Evolutionary conservation across 371 early-diverging fungal genomes (phyloP).

Genomic region (Coemansia sp.): DNA sequence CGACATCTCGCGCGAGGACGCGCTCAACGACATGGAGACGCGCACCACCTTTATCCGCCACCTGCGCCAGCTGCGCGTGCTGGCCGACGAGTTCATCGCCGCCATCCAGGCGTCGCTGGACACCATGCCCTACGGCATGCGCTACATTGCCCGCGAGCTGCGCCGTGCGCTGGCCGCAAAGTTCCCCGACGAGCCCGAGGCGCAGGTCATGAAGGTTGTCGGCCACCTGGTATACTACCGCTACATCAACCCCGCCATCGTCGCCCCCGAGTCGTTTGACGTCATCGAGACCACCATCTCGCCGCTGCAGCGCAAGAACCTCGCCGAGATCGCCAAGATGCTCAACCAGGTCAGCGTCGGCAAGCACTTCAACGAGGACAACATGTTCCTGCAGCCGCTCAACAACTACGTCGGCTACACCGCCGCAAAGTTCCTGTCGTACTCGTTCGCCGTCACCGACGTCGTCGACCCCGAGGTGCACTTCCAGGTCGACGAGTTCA

Average conservation of each 20-base stretch:
- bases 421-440: slow-evolving; percentile 71
- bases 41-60: slow-evolving; percentile 73
- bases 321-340: slow-evolving; percentile 94
- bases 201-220: slow-evolving; percentile 79
- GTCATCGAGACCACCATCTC: slow-evolving; percentile 85
- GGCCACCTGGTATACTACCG: slow-evolving; percentile 96
- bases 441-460: slow-evolving; percentile 74
- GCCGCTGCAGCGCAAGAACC: slow-evolving; percentile 90
- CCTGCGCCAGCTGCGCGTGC: slow-evolving; percentile 70
- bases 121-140: slow-evolving; percentile 92
- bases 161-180: slow-evolving; percentile 72
- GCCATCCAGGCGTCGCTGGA: slow-evolving; percentile 78
- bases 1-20: slow-evolving; percentile 80
- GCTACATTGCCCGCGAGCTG: slow-evolving; percentile 92
- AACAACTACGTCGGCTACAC: slow-evolving; percentile 80
- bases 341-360: slow-evolving; percentile 89
- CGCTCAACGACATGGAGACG: slow-evolving; percentile 85
- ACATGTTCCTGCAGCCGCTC: slow-evolving; percentile 73
- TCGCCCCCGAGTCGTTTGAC: slow-evolving; percentile 96
- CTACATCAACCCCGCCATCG: slow-evolving; percentile 97
- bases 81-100: slow-evolving; percentile 78
- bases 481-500: slow-evolving; percentile 87
- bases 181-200: slow-evolving; percentile 80
- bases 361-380: slow-evolving; percentile 69
- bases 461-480: slow-evolving; percentile 84